A percentile compares a stretch with the other conserved stretches of the same genome.
Conservation (phyloP, 805 yeast species). For the Tetrapisispora taiwanensis region DNA sequence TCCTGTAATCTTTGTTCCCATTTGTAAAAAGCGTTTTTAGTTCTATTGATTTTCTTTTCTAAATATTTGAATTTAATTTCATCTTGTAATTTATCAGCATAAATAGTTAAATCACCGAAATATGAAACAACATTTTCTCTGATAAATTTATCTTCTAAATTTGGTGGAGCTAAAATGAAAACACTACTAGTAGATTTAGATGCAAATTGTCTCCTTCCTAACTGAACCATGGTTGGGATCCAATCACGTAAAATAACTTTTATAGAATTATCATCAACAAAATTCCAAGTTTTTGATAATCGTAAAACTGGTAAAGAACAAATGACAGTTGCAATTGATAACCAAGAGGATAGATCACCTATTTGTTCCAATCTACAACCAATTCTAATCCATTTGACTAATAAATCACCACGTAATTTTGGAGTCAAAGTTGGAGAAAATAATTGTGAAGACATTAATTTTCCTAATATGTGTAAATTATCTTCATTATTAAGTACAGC, state of each 20-base stretch:
- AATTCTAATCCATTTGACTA: conserved; percentile 76
- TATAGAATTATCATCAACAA: conserved; percentile 49
- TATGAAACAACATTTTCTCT: conserved; percentile 77
- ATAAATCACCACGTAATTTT: conserved; percentile 46
- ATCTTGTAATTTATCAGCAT: conserved; percentile 22
- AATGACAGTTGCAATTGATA: conserved; percentile 74
- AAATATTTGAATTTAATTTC: conserved; percentile 35
- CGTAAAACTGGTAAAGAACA: conserved; percentile 78
- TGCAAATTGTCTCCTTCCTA: conserved; percentile 63
- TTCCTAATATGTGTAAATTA: conserved; percentile 70
- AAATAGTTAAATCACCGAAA: conserved; percentile 73
- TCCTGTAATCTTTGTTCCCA: conserved; percentile 62
- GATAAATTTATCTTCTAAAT: conserved; percentile 66
- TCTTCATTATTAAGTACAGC: conserved; percentile 57
- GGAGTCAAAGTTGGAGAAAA: conserved; percentile 30
- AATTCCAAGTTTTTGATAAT: conserved; percentile 63
- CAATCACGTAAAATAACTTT: conserved; percentile 66
- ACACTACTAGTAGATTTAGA: conserved; percentile 45
- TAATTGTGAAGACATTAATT: conserved; percentile 58
- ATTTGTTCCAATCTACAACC: conserved; percentile 66
- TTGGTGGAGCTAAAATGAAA: conserved; percentile 75
- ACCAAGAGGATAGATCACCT: conserved; percentile 93
- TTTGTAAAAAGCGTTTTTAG: conserved; percentile 62
- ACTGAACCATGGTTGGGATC: conserved; percentile 87
- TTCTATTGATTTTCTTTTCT: conserved; percentile 55